Base-by-base conservation (phyloP, 2,329 filamentous ascomycete genomes). In the Aspergillus tubingensis region DNA sequence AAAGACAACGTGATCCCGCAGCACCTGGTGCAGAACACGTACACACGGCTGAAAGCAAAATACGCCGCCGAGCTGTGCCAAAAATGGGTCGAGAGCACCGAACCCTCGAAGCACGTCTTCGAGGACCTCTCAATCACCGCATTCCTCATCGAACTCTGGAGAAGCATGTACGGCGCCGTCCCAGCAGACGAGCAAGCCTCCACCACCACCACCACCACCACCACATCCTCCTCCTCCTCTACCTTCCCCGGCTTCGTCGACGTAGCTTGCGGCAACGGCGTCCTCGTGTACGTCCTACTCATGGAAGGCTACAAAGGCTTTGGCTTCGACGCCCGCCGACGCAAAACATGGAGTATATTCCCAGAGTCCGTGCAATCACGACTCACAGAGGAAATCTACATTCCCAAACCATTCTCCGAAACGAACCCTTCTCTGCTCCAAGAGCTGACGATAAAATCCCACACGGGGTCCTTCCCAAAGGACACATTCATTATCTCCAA, bases 401-500 rank as follows among this genome's bases (percentile, higher is more conserved):
- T 91, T 15, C 89, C 89, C 0, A 74, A 79, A 57, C 77, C 80
- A 8, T 79, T 84, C 58, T 62, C 69, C 7, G 74, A 77, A 50
- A 67, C 62, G 2, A 44, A 71, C 5, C 51, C 49, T 3, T 21
- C 56, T 17, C 19, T 54, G 10, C 10, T 39, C 21, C n/a, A 61
- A 30, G 19, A 43, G n/a, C 25, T 47, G n/a, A 47, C 65, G 6
- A 59, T 70, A 30, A 55, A 64, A 11, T 68, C 70, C 8, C 74
- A 77, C 49, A 69, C 73, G 63, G 95, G 94, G 38, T 70, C 82
- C 8, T 96, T 98, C 70, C 82, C 86, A 0, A 73, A 76, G 15
- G 86, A 87, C 27, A 96, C 92, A 0, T 99, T 99, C 76, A 92
- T 99, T 69, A 90, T 99, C 64, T 96, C 92, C 52, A 99, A 99